Percentiles rank a stretch among this genome's conserved stretches.
Evolutionary conservation across 2,329 filamentous ascomycete species (phyloP).

Genomic region (Penicillium sp.): DNA sequence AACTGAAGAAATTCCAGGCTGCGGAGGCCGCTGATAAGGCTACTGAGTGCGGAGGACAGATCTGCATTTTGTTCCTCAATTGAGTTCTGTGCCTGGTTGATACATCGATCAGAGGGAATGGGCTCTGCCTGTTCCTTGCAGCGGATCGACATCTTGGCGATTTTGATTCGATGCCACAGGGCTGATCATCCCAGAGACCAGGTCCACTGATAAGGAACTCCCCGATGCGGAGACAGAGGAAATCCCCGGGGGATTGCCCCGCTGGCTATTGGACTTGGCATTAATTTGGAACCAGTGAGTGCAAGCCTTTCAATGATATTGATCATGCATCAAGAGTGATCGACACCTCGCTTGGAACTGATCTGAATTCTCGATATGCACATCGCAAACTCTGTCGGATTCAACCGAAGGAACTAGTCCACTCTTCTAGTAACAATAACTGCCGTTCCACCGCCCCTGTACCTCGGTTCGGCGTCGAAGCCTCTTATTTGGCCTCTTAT

Average conservation of each 20-base stretch:
- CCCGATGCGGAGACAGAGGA: conserved; percentile 5
- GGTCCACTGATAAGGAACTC: conserved; percentile 17
- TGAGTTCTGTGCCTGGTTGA: background rate
- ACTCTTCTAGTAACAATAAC: background rate
- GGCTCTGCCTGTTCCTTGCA: conserved; percentile 6
- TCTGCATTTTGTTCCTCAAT: conserved; percentile 3
- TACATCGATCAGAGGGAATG: background rate
- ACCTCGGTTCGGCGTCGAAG: background rate
- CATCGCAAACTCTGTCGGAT: background rate
- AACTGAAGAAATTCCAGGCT: background rate
- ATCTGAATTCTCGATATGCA: background rate
- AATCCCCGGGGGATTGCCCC: background rate
- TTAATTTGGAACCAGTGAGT: background rate
- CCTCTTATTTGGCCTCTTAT: background rate
- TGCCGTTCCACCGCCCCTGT: conserved; percentile 1
- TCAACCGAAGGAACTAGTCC: conserved; percentile 1
- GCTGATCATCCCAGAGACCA: conserved; percentile 2
- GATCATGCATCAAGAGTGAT: conserved; percentile 11
- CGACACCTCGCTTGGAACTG: conserved; percentile 12
- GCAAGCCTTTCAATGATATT: background rate
- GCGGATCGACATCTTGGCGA: conserved; percentile 11
- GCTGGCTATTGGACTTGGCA: conserved; percentile 7
- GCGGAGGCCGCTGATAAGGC: background rate
- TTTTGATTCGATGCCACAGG: conserved; percentile 5
- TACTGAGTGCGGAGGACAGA: background rate